These are phyloP conservation scores for Corymbia calophylla DNA, from an alignment of 441 rosid species.

Conservation along the genomic window DNA sequence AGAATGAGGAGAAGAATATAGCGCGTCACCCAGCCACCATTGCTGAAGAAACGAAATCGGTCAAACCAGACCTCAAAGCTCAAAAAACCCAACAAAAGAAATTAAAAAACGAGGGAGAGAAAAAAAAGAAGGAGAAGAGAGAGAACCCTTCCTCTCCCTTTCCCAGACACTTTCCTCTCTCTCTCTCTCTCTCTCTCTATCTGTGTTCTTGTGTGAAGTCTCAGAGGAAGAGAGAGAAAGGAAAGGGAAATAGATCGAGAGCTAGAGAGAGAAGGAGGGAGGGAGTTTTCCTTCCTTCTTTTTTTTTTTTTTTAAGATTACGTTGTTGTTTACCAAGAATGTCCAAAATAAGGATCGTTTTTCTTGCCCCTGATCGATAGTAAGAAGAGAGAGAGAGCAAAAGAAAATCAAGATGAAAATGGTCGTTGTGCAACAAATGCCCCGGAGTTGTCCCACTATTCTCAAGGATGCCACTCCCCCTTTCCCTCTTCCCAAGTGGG, in stretches of 20 bases:
- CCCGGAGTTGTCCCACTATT: conserved; percentile 3
- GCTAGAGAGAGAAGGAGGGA: neutral
- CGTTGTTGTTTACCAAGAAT: neutral
- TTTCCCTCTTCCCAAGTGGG: neutral
- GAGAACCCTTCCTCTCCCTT: neutral
- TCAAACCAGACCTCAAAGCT: neutral
- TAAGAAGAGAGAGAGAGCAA: conserved; percentile 10
- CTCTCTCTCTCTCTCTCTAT: neutral
- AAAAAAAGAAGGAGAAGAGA: no score
- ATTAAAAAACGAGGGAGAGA: neutral
- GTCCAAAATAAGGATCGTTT: neutral
- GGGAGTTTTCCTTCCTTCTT: neutral
- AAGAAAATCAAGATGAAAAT: conserved; percentile 8
- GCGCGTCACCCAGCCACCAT: conserved; percentile 3
- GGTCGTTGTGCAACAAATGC: neutral
- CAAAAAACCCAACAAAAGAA: neutral
- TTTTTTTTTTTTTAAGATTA: accelerated
- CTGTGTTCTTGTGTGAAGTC: neutral
- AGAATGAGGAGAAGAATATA: neutral
- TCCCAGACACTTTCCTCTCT: neutral
- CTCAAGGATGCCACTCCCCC: conserved; percentile 22
- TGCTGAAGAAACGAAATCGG: neutral
- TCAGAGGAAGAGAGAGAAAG: neutral
- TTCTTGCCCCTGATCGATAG: neutral
- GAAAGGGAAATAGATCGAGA: neutral